Evolutionary conservation across 148 eudicot genomes (phyloP), one percentile per base, ranked within the genome.

Genomic region (Cornus kousa): DNA sequence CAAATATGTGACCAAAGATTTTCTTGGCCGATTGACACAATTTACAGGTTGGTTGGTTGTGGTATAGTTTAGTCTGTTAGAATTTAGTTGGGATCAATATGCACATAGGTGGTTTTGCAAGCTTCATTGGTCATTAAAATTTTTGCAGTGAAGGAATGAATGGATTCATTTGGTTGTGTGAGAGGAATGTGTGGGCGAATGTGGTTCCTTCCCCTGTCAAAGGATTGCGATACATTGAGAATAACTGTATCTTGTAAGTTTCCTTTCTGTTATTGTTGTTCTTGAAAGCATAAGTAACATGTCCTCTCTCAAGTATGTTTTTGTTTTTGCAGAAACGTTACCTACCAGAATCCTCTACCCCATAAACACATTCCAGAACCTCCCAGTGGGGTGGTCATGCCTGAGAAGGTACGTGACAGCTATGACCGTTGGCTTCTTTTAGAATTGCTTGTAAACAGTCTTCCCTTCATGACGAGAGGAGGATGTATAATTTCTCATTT

Each of bases 61-160:
- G 74, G 73, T 76, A 64, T 79, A 40, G 12, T 66, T 32, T 24
- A 53, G 12, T 73, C 65, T 3, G 31, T 10, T 53, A 53, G 59
- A 12, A 53, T 53, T 53, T 14, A 69, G 43, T 4, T 19, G 22
- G 9, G 67, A 64, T 72, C 67, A 46, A 9, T 14, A 65, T 32
- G 17, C 62, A 53, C 13, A 46, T 68, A 22, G 67, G 67, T 31
- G 68, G 20, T 24, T 68, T 77, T 62, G 12, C 31, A 48, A 23
- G 32, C 33, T 65, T 65, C 10, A 35, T 32, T 9, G 8, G 13
- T 12, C 33, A 9, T 73, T 64, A 5, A 43, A 60, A 19, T 78
- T 80, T 73, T 74, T 88, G 74, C 85, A 97, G 99, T 70, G 94
- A 83, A 73, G 95, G 94, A 79, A 91, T 97, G 99, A 97, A 94